Conservation (phyloP, 306 rosid species). For the Begonia loranthoides region DNA sequence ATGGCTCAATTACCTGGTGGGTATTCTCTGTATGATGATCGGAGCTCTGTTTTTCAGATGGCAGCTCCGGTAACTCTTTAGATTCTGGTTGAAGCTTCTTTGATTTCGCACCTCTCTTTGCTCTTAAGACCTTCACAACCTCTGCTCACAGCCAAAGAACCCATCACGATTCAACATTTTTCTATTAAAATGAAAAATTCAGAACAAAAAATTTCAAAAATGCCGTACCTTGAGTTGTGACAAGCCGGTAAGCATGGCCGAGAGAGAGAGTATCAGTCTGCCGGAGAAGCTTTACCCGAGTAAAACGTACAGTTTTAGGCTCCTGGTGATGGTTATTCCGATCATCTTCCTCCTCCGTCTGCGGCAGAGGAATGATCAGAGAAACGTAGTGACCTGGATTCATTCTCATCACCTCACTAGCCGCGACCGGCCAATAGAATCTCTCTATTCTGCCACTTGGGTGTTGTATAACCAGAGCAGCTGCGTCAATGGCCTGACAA, state of each 20-base stretch:
- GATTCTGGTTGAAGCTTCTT: constrained; percentile 41
- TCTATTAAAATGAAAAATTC: too few relatives aligned
- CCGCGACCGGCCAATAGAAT: constrained; percentile 55
- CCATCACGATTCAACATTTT: too few relatives aligned
- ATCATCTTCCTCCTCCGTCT: constrained; percentile 9
- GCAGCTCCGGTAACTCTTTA: constrained; percentile 16
- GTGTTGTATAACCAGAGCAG: constrained; percentile 91
- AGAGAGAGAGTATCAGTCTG: constrained; percentile 84
- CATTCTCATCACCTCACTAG: constrained; percentile 73
- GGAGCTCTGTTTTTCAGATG: constrained; percentile 7
- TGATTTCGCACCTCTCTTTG: constrained; percentile 67
- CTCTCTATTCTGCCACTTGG: constrained; percentile 88
- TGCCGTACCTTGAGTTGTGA: constrained; percentile 65
- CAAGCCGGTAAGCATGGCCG: constrained; percentile 91
- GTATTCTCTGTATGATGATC: constrained; percentile 21
- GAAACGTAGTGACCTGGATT: constrained; percentile 96
- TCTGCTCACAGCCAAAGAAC: constrained; percentile 20
- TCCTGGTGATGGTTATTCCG: constrained; percentile 17
- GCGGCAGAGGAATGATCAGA: constrained; percentile 75
- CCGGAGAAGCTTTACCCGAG: constrained; percentile 87
- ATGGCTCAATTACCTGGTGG: constrained; percentile 25
- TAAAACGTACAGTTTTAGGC: constrained; percentile 52
- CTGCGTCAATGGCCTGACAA: constrained; percentile 94
- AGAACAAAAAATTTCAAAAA: too few relatives aligned
- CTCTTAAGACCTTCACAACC: constrained; percentile 78